Evolutionary conservation across 2,329 filamentous ascomycete species (phyloP), one percentile per base, ranked within the genome.

Genomic region (Neoascochyta sp.): DNA sequence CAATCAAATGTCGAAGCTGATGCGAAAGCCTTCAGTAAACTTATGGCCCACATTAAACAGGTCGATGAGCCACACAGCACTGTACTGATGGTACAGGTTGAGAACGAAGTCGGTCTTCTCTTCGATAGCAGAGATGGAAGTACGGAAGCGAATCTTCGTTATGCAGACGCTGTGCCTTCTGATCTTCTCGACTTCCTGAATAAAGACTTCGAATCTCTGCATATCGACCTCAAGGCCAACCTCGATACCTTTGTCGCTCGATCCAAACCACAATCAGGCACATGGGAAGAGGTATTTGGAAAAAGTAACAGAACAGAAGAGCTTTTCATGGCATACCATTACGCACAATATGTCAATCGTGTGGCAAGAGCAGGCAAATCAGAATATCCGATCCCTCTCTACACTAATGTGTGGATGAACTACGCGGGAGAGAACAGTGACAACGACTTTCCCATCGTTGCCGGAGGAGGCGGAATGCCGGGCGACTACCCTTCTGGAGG

Each of bases 71-170:
- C 62, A 8, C 60, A 75, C 23, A 63, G 57, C 3, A 76, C 71
- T 0, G 71, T 76, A 0, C 40, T 76, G 2, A 76, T 76, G 73
- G 65, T 75, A 0, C 73, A 76, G 39, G 72, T 77, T n/a, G 69
- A 77, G 49, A 76, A 76, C 22, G 73, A 76, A 52, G 64, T 63
- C 0, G 73, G 74, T 1, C 36, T 76, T 0, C 54, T 76, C 0
- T 71, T 72, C 0, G 73, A 76, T 41, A 74, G 67, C 6, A 61
- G 71, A 13, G 74, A 75, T 41, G 56, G 66, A 3, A 68, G 63
- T 3, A 43, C 45, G 1, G 46, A 48, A 5, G 71, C 69, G 2
- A 57, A 73, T 11, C 47, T 61, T 27, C 59, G 45, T 0, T 76
- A 74, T 43, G 33, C 34, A 3, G 39, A 57, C 15, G 36, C 59